Conservation (phyloP, 495 filamentous ascomycete species). For the Xylona heveae region DNA sequence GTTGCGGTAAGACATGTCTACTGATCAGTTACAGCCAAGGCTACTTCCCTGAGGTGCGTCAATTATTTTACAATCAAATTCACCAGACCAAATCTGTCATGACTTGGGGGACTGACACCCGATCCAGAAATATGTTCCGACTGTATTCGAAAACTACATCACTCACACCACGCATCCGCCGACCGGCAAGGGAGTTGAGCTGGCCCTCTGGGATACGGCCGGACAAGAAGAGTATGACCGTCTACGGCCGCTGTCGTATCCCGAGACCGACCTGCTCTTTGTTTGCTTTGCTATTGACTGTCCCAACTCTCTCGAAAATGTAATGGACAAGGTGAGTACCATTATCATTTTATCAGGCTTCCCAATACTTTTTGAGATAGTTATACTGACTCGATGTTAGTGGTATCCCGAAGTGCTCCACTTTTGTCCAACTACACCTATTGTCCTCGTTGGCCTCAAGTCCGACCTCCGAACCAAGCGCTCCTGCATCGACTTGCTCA, state of each 20-base stretch:
- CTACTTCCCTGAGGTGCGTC: slow-evolving; percentile 83
- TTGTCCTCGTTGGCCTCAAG: slow-evolving; percentile 89
- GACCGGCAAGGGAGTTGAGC: slow-evolving; percentile 81
- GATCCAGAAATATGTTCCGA: slow-evolving; percentile 95
- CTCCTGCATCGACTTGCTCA: slow-evolving; percentile 92
- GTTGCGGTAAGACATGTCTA: slow-evolving; percentile 95
- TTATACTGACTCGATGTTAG: slow-evolving; percentile 20
- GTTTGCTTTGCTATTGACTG: slow-evolving; percentile 99
- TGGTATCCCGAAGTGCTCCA: slow-evolving; percentile 99
- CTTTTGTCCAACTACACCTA: slow-evolving; percentile 91
- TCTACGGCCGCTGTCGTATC: slow-evolving; percentile 84
- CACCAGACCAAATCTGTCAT: background rate
- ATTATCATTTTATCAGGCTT: background rate
- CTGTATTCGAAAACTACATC: slow-evolving; percentile 99
- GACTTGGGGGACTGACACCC: slow-evolving; percentile 4
- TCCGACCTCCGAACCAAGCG: slow-evolving; percentile 87
- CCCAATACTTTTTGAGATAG: slow-evolving; percentile 6
- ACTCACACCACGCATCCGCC: slow-evolving; percentile 74
- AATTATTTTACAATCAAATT: background rate
- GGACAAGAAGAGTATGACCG: slow-evolving; percentile 98
- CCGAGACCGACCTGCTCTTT: slow-evolving; percentile 91
- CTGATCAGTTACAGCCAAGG: slow-evolving; percentile 96
- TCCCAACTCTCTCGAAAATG: slow-evolving; percentile 92
- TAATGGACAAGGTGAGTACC: slow-evolving; percentile 77
- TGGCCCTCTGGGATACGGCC: slow-evolving; percentile 96